Percentiles rank a stretch among this genome's conserved stretches.
These are phyloP conservation scores for Aspergillus fumigatiaffinis DNA, from an alignment of 2,329 filamentous ascomycete species.

Conservation along the genomic window DNA sequence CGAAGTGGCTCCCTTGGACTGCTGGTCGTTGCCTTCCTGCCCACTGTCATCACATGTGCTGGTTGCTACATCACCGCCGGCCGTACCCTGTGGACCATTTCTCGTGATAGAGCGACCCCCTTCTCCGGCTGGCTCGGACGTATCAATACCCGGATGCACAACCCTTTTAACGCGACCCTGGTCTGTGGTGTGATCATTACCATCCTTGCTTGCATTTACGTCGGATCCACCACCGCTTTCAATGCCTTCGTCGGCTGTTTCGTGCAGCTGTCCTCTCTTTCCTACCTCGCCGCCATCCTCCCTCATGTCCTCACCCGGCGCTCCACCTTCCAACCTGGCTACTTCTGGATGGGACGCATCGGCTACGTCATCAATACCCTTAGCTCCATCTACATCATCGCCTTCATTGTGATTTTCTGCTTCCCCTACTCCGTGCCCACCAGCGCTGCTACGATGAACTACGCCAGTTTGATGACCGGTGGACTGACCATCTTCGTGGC, in stretches of 20 bases:
- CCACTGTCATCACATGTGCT: slow-evolving; percentile 50
- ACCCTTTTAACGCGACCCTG: slow-evolving; percentile 58
- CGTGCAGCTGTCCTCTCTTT: slow-evolving; percentile 54
- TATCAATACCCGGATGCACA: slow-evolving; percentile 54
- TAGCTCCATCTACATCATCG: slow-evolving; percentile 50
- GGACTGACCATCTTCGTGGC: slow-evolving; percentile 50
- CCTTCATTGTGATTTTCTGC: slow-evolving; percentile 59
- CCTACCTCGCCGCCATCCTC: slow-evolving; percentile 52
- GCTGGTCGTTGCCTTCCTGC: slow-evolving; percentile 54
- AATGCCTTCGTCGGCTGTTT: slow-evolving; percentile 57
- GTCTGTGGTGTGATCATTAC: slow-evolving; percentile 51
- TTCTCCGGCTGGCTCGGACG: slow-evolving; percentile 51
- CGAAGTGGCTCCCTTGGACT: slow-evolving; percentile 54
- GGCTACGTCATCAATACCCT: slow-evolving; percentile 49
- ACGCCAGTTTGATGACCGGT: slow-evolving; percentile 50
- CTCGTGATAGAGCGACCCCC: slow-evolving; percentile 59
- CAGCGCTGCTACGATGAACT: slow-evolving; percentile 51
- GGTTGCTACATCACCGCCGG: slow-evolving; percentile 59
- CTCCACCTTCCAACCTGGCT: slow-evolving; percentile 49
- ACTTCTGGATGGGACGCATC: slow-evolving; percentile 52
- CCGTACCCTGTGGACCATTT: slow-evolving; percentile 57
- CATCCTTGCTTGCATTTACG: slow-evolving; percentile 54
- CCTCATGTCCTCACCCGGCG: slow-evolving; percentile 51
- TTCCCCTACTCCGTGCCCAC: slow-evolving; percentile 52
- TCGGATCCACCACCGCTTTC: slow-evolving; percentile 54